Base-by-base conservation (phyloP, 2,329 filamentous ascomycete species). In the Sclerotinia sclerotiorum region DNA sequence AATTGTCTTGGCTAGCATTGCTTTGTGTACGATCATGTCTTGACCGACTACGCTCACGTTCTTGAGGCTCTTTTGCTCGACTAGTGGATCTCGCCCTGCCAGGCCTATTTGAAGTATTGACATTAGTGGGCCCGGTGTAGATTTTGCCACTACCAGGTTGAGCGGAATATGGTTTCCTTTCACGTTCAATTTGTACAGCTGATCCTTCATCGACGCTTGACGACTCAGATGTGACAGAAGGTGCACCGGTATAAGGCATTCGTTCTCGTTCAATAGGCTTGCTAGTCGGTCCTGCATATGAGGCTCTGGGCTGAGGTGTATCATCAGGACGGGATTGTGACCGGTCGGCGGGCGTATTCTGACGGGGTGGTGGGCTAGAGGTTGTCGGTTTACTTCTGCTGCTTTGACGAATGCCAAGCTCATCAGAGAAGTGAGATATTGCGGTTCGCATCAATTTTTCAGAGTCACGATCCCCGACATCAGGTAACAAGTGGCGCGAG, bases 401-500 rank as follows among this genome's bases (percentile, higher is more conserved):
- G 32, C 17, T 65, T 1, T 52, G 66, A 51, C 82, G 84, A 78
- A 62, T 81, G 77, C 72, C 82, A 81, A 73, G 85, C 82, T 72
- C 72, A 24, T 76, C 72, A 6, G 77, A 67, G 49, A 80, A 83
- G 32, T 84, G 81, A 42, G 82, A 81, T 24, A 94, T 81, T 1
- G 85, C 84, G 55, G 85, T 82, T 24, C 88, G 85, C 11, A 94
- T 80, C 27, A 86, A 80, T 70, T 88, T 85, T 67, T 87, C 84
- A 0, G 86, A 81, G 44, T 84, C 80, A 0, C 83, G 74, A 72
- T 92, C 87, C 0, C 85, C 82, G 10, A 79, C 78, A 0, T 81
- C 80, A 0, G 93, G 93, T 51, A 97, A 86, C 4, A 95, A 82
- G 64, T 90, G 84, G 52, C 92, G 84, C 0, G 91, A 89, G 3